phyloP scores from a whole-genome alignment of 2,329 filamentous ascomycete genomes.

The Dryadomyces quercus-mongolicae region DNA sequence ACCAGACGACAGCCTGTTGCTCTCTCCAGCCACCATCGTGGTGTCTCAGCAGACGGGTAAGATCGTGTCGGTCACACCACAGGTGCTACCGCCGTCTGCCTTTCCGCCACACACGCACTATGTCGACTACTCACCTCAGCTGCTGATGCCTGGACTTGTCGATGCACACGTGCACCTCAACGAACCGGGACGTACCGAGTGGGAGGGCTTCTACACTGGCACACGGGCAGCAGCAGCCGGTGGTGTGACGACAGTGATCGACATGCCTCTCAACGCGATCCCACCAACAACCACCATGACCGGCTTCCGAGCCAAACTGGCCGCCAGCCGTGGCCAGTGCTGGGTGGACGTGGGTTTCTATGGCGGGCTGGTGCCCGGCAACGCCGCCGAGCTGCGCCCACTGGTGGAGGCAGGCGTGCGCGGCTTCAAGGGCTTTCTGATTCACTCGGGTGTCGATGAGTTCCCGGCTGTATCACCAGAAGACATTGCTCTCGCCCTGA shows the following conservation, averaged over 20 bases:
- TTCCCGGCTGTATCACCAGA: conserved; percentile 78
- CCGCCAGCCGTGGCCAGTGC: conserved; percentile 74
- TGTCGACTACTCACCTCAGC: conserved; percentile 69
- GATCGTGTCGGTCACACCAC: conserved; percentile 63
- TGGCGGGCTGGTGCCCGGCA: conserved; percentile 86
- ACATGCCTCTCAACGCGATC: conserved; percentile 97
- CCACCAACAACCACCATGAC: conserved; percentile 85
- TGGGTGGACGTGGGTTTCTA: conserved; percentile 99
- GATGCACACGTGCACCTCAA: conserved; percentile 97
- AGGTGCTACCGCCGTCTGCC: conserved; percentile 58
- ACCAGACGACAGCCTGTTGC: conserved; percentile 42
- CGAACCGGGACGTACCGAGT: conserved; percentile 91
- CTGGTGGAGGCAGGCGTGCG: conserved; percentile 77
- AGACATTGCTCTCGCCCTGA: conserved; percentile 73
- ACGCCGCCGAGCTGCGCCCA: conserved; percentile 63
- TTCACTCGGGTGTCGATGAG: conserved; percentile 92
- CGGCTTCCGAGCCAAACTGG: conserved; percentile 73
- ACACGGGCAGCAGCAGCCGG: conserved; percentile 89
- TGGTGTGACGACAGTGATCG: conserved; percentile 90
- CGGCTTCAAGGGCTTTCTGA: conserved; percentile 96
- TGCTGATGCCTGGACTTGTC: conserved; percentile 82
- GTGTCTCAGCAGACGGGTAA: conserved; percentile 72
- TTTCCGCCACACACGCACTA: conserved; percentile 57
- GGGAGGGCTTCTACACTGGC: conserved; percentile 95
- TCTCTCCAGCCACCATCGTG: conserved; percentile 74